Percentiles rank a stretch among this genome's conserved stretches.
Conservation (phyloP, 306 rosid genomes). For the Cyamopsis tetragonoloba region DNA sequence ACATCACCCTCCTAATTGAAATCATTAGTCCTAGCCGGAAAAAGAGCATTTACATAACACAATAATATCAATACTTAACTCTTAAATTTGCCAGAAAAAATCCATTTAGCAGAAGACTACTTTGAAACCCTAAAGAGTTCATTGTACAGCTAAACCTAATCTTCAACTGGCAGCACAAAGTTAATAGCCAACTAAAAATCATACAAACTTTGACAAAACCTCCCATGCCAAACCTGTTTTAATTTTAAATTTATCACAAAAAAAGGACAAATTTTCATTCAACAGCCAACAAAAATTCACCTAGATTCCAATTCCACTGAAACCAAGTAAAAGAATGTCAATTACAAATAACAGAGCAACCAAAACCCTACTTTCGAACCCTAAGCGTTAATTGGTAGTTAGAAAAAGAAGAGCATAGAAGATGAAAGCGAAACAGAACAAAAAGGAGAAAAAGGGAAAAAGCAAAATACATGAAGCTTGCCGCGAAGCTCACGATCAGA, state of each 20-base stretch:
- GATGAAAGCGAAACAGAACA: neutral
- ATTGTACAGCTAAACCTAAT: neutral
- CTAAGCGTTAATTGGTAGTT: neutral
- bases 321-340: neutral
- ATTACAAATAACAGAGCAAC: neutral
- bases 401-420: neutral
- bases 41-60: neutral
- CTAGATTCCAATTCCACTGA: neutral
- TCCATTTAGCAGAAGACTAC: neutral
- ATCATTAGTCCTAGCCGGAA: neutral
- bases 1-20: neutral
- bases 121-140: neutral
- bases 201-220: neutral
- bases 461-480: slow-evolving; percentile 84
- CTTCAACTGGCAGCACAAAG: neutral
- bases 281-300: neutral
- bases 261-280: neutral
- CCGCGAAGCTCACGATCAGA: slow-evolving; percentile 98
- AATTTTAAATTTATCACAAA: neutral
- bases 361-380: neutral
- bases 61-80: neutral
- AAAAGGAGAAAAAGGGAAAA: neutral
- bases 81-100: neutral
- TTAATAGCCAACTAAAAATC: neutral
- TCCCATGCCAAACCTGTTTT: neutral